phyloP scores from a whole-genome alignment of 1,284 basidiomycete species.

The Puccinia hordei region DNA sequence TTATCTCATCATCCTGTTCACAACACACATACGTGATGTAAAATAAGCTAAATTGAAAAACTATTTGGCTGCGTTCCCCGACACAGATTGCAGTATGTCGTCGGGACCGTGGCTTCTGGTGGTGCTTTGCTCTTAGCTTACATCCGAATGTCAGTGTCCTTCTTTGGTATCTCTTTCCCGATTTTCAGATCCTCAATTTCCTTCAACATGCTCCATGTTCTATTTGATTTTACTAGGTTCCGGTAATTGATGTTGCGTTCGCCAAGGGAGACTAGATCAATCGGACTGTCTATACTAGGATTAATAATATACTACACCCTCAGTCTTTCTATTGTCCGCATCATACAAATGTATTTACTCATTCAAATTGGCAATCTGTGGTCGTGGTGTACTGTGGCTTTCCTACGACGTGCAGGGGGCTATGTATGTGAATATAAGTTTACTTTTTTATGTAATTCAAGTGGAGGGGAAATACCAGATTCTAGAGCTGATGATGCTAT shows the following conservation, averaged over 20 bases:
- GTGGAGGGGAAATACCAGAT: too few species aligned
- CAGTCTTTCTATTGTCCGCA: too few species aligned
- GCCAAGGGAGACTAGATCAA: neutral
- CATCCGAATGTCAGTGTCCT: slow-evolving; percentile 43
- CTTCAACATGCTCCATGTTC: neutral
- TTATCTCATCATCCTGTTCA: neutral
- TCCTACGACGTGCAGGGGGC: too few species aligned
- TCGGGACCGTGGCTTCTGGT: slow-evolving; percentile 47
- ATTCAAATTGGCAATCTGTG: too few species aligned
- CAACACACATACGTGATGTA: neutral
- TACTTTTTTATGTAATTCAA: too few species aligned
- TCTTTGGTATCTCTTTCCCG: neutral
- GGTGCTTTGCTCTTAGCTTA: slow-evolving; percentile 46
- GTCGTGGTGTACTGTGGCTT: too few species aligned
- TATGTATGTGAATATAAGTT: too few species aligned
- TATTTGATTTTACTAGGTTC: neutral
- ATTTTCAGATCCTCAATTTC: neutral
- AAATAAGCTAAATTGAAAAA: neutral
- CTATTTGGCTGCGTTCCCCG: neutral
- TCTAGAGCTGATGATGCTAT: too few species aligned
- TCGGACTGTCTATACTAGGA: too few species aligned
- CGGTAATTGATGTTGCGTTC: neutral
- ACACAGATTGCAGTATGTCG: slow-evolving; percentile 45
- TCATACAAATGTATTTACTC: too few species aligned
- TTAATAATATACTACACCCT: too few species aligned